Percentiles rank a stretch among this genome's conserved stretches.
phyloP scores from a whole-genome alignment of 2,329 filamentous ascomycete species.

The Microcyclospora tardicrescens region DNA sequence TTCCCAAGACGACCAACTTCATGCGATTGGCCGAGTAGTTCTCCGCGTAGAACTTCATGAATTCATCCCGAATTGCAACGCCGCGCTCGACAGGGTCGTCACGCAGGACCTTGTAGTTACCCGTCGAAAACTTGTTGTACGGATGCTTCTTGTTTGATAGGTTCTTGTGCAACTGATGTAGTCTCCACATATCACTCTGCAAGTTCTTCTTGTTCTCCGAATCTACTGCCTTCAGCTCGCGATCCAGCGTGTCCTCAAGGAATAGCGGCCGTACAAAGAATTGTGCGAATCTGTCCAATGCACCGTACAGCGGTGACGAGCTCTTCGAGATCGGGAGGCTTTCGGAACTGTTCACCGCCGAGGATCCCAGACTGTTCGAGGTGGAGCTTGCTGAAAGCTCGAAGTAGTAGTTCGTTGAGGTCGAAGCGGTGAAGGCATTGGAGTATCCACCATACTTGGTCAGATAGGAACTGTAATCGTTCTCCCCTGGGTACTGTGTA shows the following conservation, averaged over 20 bases:
- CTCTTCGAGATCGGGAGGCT: slow-evolving; percentile 25
- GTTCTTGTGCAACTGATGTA: slow-evolving; percentile 78
- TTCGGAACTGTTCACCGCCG: slow-evolving; percentile 23
- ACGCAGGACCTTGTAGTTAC: slow-evolving; percentile 75
- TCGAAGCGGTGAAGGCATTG: slow-evolving; percentile 87
- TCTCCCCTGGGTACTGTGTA: slow-evolving; percentile 70
- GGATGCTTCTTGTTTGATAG: slow-evolving; percentile 80
- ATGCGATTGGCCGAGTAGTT: slow-evolving; percentile 90
- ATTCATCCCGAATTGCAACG: slow-evolving; percentile 76
- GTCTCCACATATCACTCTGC: slow-evolving; percentile 76
- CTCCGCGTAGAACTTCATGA: slow-evolving; percentile 79
- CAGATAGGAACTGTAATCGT: slow-evolving; percentile 89
- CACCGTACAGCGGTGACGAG: slow-evolving; percentile 59
- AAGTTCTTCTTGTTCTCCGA: slow-evolving; percentile 98
- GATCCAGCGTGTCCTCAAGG: slow-evolving; percentile 68
- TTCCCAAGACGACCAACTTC: slow-evolving; percentile 78
- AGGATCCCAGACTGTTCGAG: slow-evolving; percentile 36
- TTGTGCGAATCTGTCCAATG: slow-evolving; percentile 80
- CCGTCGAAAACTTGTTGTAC: slow-evolving; percentile 83
- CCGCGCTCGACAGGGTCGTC: slow-evolving; percentile 66
- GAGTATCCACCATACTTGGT: slow-evolving; percentile 80
- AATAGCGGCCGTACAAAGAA: slow-evolving; percentile 89
- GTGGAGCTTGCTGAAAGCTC: slow-evolving; percentile 72
- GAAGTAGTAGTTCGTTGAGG: slow-evolving; percentile 96
- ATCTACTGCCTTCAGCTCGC: slow-evolving; percentile 78